Base-by-base conservation (phyloP, 768 basidiomycete genomes). In the Rubroboletus satanas region DNA sequence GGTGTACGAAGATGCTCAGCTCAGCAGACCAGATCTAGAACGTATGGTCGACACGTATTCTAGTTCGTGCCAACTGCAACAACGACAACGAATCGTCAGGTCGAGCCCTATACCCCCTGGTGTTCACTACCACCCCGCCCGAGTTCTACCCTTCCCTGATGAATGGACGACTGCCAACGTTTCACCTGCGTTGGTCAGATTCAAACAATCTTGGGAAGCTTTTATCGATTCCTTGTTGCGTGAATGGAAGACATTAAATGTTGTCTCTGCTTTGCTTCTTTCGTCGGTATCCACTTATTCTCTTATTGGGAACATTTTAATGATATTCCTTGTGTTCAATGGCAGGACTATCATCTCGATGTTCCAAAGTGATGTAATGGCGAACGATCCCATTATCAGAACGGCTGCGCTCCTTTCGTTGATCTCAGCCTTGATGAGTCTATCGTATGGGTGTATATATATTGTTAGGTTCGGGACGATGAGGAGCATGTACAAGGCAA, bases 221-320 rank as follows among this genome's bases (percentile, higher is more conserved):
- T 88, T 90, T 59, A 78, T 89, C 11, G 84, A 87, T 51, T 82
- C 84, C 1, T 72, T 90, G n/a, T 56, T 82, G 57, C 77, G 81
- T 28, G 87, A 89, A 61, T 89, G 86, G 86, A 89, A 89, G 72
- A 89, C 87, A 7, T 63, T 82, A 39, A 90, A 90, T 61, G 75
- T 90, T 18, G 81, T 90, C 18, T 89, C 87, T 12, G 88, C 85
- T 7, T 67, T 90, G 21, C 70, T 81, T 5, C 71, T 73, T 62
- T 75, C 80, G 79, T 80, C 50, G 29, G 78, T 73, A 48, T 52
- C 54, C 31, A 33, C 37, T 21, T 0, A 12, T 48, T 46, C 28
- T 7, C 31, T 18, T 14, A 7, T 36, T 8, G 8, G 14, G 12
- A 9, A 4, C 26, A 11, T 38, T 36, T 33, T 45, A n/a, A 45